Conservation (phyloP, 345 rosid species). For the Erucastrum elatum region DNA sequence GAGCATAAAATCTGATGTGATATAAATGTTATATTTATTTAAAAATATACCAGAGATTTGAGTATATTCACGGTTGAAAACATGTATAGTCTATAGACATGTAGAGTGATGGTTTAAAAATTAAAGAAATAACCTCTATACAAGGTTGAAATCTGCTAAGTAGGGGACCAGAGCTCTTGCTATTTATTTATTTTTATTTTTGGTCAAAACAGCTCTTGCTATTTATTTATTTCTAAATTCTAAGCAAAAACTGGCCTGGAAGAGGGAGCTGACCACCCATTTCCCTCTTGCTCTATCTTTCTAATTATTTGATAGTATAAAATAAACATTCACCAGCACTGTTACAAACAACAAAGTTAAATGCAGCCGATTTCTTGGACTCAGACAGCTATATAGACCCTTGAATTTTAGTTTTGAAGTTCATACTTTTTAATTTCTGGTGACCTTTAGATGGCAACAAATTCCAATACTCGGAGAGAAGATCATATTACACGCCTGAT, state of each 20-base stretch:
- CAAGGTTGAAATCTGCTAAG: constrained; percentile 6
- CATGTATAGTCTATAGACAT: not conserved
- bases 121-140: not conserved
- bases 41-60: not conserved
- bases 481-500: not conserved
- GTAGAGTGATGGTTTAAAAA: not conserved
- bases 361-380: constrained; percentile 28
- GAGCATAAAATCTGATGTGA: not conserved
- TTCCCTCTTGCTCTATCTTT: not conserved
- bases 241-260: constrained; percentile 17
- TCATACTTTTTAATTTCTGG: not conserved
- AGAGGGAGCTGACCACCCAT: constrained; percentile 13
- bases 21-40: not conserved
- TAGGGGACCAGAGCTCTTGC: constrained; percentile 32
- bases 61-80: not conserved
- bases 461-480: not conserved
- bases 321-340: constrained; percentile 1
- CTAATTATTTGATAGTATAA: not conserved
- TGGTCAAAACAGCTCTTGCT: not conserved
- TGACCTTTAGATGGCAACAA: constrained; percentile 8
- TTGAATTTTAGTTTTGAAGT: not conserved
- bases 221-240: not conserved
- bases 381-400: not conserved
- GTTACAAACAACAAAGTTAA: constrained; percentile 18
- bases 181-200: not conserved